These are phyloP conservation scores for Macadamia integrifolia DNA, from an alignment of 164 flowering plant genomes.

Conservation along the genomic window DNA sequence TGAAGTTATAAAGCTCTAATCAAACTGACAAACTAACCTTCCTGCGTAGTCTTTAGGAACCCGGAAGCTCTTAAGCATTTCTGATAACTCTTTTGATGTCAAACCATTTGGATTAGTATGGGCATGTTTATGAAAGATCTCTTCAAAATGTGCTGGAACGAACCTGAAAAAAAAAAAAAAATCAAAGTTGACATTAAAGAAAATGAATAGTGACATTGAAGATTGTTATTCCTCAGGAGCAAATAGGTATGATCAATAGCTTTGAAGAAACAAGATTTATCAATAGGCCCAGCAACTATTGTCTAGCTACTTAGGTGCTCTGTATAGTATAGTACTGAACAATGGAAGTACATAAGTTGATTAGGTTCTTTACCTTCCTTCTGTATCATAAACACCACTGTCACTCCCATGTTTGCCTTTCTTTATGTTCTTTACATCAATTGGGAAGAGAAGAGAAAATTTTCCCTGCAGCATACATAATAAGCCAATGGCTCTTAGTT, in stretches of 20 bases:
- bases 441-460: slow-evolving; percentile 46
- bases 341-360: neutral
- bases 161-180: slow-evolving; percentile 26
- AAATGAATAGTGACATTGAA: neutral
- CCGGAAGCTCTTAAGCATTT: slow-evolving; percentile 62
- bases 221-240: neutral
- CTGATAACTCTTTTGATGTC: slow-evolving; percentile 53
- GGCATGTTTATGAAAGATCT: slow-evolving; percentile 61
- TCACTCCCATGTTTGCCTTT: slow-evolving; percentile 79
- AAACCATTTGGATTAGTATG: slow-evolving; percentile 42
- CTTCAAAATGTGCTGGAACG: slow-evolving; percentile 63
- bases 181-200: neutral
- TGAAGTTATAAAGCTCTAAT: too few relatives aligned
- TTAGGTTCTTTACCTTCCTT: slow-evolving; percentile 65
- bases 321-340: neutral
- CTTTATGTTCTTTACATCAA: slow-evolving; percentile 60
- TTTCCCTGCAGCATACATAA: slow-evolving; percentile 46
- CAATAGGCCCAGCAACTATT: neutral
- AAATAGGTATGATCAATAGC: too few relatives aligned
- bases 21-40: slow-evolving; percentile 38
- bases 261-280: neutral
- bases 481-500: neutral
- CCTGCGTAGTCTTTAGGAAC: slow-evolving; percentile 59
- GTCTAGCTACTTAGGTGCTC: too few relatives aligned
- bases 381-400: slow-evolving; percentile 68